Conservation (phyloP, 306 rosid species). For the Calophaca sinica region DNA sequence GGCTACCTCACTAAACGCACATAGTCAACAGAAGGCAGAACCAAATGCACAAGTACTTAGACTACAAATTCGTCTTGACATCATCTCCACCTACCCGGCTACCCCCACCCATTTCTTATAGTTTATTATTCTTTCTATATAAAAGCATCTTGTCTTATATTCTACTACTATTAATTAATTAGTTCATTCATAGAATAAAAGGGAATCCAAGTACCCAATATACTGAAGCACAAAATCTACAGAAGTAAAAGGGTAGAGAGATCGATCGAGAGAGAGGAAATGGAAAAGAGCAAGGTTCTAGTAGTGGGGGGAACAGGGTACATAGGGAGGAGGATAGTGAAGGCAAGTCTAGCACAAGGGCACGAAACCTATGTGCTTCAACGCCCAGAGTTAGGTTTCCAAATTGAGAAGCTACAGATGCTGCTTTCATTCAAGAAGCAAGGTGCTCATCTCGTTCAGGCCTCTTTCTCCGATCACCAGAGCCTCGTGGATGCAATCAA, state of each 20-base stretch:
- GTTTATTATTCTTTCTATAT: too few species aligned
- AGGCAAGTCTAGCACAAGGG: constrained; percentile 71
- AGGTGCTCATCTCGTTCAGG: constrained; percentile 72
- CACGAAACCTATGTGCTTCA: constrained; percentile 74
- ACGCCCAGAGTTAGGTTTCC: constrained; percentile 70
- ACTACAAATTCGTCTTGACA: too few species aligned
- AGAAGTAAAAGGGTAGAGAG: neutral
- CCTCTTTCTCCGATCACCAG: constrained; percentile 69
- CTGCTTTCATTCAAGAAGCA: constrained; percentile 71
- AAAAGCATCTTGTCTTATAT: too few species aligned
- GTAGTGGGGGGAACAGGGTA: constrained; percentile 91
- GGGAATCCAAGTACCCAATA: neutral
- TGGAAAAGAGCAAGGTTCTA: constrained; percentile 79
- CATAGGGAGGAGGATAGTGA: constrained; percentile 77
- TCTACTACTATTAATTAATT: too few species aligned
- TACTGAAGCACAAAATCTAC: neutral
- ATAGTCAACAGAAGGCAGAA: neutral
- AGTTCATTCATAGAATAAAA: neutral
- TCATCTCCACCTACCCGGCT: too few species aligned
- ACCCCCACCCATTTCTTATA: too few species aligned
- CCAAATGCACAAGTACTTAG: too few species aligned
- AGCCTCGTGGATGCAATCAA: constrained; percentile 78
- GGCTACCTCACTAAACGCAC: neutral
- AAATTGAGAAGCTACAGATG: constrained; percentile 74
- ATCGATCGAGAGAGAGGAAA: neutral